Conservation (phyloP, 805 yeast species). For the Wickerhamiella cacticola region DNA sequence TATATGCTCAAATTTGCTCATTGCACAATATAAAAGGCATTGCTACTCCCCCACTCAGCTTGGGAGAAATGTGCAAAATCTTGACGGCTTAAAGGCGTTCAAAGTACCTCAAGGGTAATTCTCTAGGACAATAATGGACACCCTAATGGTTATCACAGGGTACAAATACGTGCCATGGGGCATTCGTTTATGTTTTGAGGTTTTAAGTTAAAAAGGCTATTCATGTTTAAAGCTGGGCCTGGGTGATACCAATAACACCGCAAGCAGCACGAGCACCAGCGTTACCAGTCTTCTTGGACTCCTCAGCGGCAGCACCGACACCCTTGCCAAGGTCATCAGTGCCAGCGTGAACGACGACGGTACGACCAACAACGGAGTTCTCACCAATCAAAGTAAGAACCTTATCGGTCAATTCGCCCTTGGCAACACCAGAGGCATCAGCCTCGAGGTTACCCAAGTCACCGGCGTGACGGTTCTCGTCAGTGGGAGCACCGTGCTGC, state of each 20-base stretch:
- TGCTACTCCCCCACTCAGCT: too few species aligned
- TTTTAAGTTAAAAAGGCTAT: neutral
- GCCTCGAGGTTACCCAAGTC: constrained; percentile 92
- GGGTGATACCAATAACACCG: constrained; percentile 82
- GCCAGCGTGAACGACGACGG: constrained; percentile 89
- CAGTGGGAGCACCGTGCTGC: constrained; percentile 83
- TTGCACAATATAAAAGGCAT: neutral
- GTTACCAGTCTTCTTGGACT: constrained; percentile 88
- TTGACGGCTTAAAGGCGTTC: too few species aligned
- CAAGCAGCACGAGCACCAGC: constrained; percentile 98
- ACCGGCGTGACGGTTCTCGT: constrained; percentile 67
- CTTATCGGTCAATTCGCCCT: constrained; percentile 71
- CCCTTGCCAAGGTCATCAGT: constrained; percentile 92
- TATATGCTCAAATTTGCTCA: neutral
- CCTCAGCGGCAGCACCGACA: constrained; percentile 50
- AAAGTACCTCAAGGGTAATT: neutral
- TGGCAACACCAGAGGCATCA: constrained; percentile 79
- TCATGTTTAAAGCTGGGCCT: constrained; percentile 3
- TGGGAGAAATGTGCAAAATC: too few species aligned
- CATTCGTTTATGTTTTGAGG: too few species aligned
- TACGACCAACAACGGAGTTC: constrained; percentile 83
- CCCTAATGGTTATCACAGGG: too few species aligned
- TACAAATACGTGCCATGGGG: too few species aligned
- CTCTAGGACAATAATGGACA: too few species aligned
- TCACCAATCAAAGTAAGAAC: constrained; percentile 75